Base-by-base conservation (phyloP, 768 basidiomycete species). In the Amanita thiersii region DNA sequence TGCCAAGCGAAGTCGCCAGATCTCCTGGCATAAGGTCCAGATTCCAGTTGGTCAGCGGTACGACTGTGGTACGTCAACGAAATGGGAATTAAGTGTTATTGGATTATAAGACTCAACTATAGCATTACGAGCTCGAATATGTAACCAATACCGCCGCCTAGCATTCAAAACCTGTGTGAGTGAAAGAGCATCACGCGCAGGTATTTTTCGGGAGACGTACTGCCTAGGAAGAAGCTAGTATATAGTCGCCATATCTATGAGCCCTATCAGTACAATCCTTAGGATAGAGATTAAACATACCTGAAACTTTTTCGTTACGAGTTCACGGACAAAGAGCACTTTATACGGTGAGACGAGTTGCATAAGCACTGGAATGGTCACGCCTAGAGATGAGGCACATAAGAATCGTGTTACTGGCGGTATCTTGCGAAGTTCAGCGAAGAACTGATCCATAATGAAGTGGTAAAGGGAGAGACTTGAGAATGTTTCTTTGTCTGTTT, bases 1-100 rank as follows among this genome's bases (percentile, higher is more conserved):
- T 89, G 86, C 73, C 79, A 89, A 12, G 83, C 84, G 33, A 83
- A 72, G 59, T 91, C 87, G 2, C 84, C 73, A 0, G 85, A 83
- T 36, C 74, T 72, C 3, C 65, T 58, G 0, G 56, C 48, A 52
- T 77, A 91, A 31, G 78, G 69, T 3, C 66, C 64, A 10, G 66
- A 61, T 60, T 92, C 89, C 3, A 91, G 63, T 29, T 75, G 65
- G 50, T 79, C 68, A 17, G 77, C 66, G 37, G 73, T 78, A 47
- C 78, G 81, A 53, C 87, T 90, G 49, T 7, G 37, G 26, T 11
- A 11, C 8, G 19, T 38, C 30, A 30, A 26, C 25, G 50, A 33
- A 38, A 36, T 34, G 5, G 40, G 24, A 19, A 25, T 33, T 17
- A 37, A 5, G 9, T 5, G 10, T 11, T 5, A 18, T 20, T 28